A percentile compares a stretch with the other conserved stretches of the same genome.
phyloP scores from a whole-genome alignment of 306 rosid species.

The Purshia tridentata region DNA sequence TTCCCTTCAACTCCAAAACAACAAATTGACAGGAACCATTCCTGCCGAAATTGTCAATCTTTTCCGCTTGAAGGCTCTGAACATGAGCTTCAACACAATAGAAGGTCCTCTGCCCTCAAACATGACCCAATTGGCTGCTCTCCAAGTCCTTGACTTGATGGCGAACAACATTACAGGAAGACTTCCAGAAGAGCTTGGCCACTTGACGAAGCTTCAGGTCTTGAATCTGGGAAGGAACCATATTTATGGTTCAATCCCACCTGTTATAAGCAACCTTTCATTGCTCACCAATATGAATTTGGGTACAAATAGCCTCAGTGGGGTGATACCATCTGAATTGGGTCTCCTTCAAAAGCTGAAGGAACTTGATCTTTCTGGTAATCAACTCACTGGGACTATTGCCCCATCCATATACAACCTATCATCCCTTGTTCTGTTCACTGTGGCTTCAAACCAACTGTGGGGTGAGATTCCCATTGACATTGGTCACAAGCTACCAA shows the following conservation, averaged over 20 bases:
- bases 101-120: constrained; percentile 48
- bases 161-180: constrained; percentile 40
- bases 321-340: constrained; percentile 50
- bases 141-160: constrained; percentile 44
- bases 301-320: constrained; percentile 58
- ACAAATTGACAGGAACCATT: constrained; percentile 44
- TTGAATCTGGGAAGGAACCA: constrained; percentile 49
- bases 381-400: constrained; percentile 57
- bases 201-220: constrained; percentile 44
- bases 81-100: constrained; percentile 49
- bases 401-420: constrained; percentile 52
- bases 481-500: constrained; percentile 56
- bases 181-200: constrained; percentile 41
- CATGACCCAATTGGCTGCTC: constrained; percentile 36
- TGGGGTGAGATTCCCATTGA: constrained; percentile 68
- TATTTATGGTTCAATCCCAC: constrained; percentile 50
- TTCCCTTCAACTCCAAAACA: constrained; percentile 48
- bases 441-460: constrained; percentile 55
- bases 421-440: constrained; percentile 51
- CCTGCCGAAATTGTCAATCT: constrained; percentile 51
- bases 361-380: constrained; percentile 51
- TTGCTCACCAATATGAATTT: constrained; percentile 46
- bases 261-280: constrained; percentile 55
- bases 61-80: constrained; percentile 38
- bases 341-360: constrained; percentile 47